Conservation (phyloP, 176 grass and related monocot species). For the Rhipidocladum racemiflorum region DNA sequence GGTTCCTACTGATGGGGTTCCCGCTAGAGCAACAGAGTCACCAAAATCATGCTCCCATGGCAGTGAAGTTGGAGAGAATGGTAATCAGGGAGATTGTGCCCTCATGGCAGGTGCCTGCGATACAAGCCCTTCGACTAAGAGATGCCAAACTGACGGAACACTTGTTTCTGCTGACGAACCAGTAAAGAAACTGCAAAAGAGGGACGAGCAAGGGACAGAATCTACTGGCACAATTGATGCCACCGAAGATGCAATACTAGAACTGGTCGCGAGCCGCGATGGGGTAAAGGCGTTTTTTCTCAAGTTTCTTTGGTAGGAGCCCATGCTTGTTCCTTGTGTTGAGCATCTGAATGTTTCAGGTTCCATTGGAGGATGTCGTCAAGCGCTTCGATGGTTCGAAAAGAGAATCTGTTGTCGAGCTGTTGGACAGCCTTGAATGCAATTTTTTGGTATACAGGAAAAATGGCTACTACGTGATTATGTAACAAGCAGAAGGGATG, state of each 20-base stretch:
- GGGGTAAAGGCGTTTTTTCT: constrained; percentile 55
- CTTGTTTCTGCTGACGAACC: constrained; percentile 19
- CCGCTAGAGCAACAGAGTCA: constrained; percentile 2
- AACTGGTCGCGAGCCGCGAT: constrained; percentile 40
- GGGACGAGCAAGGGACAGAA: constrained; percentile 15
- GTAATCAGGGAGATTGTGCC: not conserved
- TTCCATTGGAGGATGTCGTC: constrained; percentile 50
- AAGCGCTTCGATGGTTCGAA: constrained; percentile 55
- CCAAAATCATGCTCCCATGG: constrained; percentile 3
- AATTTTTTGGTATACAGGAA: constrained; percentile 73
- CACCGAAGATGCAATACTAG: constrained; percentile 53
- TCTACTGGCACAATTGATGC: not conserved
- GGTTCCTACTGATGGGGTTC: constrained; percentile 1
- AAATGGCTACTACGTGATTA: constrained; percentile 53
- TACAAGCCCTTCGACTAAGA: constrained; percentile 28
- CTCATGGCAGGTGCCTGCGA: not conserved
- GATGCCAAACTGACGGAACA: not conserved
- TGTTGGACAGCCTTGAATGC: constrained; percentile 53
- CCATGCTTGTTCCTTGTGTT: not conserved
- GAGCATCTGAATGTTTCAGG: constrained; percentile 46
- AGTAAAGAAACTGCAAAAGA: constrained; percentile 52
- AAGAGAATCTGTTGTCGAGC: constrained; percentile 44
- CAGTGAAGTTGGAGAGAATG: constrained; percentile 14
- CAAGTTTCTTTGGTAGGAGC: not conserved
- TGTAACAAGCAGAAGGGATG: constrained; percentile 40